Evolutionary conservation across 257 asterid genomes (phyloP), one percentile per base, ranked within the genome.

Genomic region (Sherardia arvensis): DNA sequence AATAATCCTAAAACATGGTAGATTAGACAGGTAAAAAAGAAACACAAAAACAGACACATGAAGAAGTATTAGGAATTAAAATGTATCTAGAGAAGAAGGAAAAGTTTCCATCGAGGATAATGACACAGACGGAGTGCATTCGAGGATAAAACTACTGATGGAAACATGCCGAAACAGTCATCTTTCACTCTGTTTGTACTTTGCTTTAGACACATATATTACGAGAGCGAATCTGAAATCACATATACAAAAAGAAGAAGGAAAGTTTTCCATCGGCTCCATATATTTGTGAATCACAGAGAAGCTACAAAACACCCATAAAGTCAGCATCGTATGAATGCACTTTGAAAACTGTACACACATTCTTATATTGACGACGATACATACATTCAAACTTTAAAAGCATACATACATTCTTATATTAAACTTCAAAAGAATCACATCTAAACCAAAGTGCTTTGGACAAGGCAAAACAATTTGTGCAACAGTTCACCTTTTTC

Each of bases 1-100:
- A 83, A 84, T 67, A 90, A 21, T 78, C 95, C 97, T 87, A 84
- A 79, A 67, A 29, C 20, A 40, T 38, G 21, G 65, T 15, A 22
- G n/a, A 64, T 30, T 38, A 12, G 29, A 61, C n/a, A 30, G 20
- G 54, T 70, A 6, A 56, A n/a, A 12, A 38, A 21, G 40, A 7
- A 34, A 58, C 53, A 62, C 10, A 38, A 59, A 51, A 32, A 25
- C 32, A 4, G 6, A 61, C 21, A 2, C 22, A 10, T 25, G 30
- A 33, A 60, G 17, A 38, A 38, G 34, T 18, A 3, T 3, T 38
- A 10, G 3, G 47, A 38, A 38, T 5, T 38, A 17, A 38, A 1
- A 38, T 9, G 57, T n/a, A n/a, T n/a, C n/a, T n/a, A n/a, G n/a
- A n/a, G n/a, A n/a, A n/a, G n/a, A n/a, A n/a, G n/a, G n/a, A n/a